A percentile compares a stretch with the other conserved stretches of the same genome.
Conservation (phyloP, 2,329 filamentous ascomycete species). For the Cladobotryum mycophilum region DNA sequence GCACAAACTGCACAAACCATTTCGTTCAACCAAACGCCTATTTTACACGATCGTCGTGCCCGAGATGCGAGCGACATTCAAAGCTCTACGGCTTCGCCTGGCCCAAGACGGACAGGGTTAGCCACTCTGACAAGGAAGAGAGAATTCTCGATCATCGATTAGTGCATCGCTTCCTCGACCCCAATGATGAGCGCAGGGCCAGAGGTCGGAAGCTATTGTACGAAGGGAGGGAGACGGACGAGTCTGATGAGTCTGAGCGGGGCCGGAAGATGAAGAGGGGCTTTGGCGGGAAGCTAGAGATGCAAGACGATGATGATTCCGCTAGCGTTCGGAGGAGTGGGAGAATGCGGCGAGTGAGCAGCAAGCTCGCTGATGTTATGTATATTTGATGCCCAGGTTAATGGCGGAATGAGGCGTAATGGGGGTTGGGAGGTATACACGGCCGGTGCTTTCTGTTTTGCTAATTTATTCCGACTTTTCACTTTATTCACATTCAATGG, state of each 20-base stretch:
- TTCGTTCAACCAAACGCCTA: slow-evolving; percentile 91
- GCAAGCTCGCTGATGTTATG: slow-evolving; percentile 16
- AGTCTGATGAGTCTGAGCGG: slow-evolving; percentile 18
- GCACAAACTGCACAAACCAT: slow-evolving; percentile 70
- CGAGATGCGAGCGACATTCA: slow-evolving; percentile 88
- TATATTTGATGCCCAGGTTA: no score
- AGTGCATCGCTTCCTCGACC: slow-evolving; percentile 75
- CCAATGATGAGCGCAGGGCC: slow-evolving; percentile 57
- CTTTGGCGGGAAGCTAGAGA: slow-evolving; percentile 4
- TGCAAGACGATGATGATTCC: slow-evolving; percentile 1
- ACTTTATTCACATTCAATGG: no score
- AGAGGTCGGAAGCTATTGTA: slow-evolving; percentile 34
- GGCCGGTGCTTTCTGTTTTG: no score
- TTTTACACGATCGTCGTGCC: slow-evolving; percentile 77
- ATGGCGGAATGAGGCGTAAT: no score
- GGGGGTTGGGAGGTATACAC: no score
- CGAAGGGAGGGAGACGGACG: slow-evolving; percentile 17
- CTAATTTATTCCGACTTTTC: no score
- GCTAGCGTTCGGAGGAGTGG: slow-evolving; percentile 27
- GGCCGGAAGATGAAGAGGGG: slow-evolving; percentile 20
- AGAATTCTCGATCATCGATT: slow-evolving; percentile 77
- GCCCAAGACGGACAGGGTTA: slow-evolving; percentile 87
- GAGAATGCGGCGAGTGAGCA: slow-evolving; percentile 28
- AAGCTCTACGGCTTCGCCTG: slow-evolving; percentile 93
- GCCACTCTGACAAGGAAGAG: slow-evolving; percentile 64